Evolutionary conservation across 2,329 filamentous ascomycete species (phyloP).

Genomic region (Monilinia fructicola): DNA sequence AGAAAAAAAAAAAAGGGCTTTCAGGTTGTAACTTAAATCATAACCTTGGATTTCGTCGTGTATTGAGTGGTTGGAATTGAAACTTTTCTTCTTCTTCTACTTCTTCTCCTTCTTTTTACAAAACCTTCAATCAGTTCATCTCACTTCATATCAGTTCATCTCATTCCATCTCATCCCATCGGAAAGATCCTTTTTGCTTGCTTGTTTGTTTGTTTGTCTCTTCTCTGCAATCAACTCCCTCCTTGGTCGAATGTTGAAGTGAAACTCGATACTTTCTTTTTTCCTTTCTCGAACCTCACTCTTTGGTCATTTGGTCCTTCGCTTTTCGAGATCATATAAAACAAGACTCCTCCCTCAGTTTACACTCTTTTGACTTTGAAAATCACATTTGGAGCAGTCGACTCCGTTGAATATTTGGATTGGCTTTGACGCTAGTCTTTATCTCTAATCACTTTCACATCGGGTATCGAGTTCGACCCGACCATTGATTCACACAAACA

Average conservation of each 20-base stretch:
- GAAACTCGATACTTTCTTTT: slow-evolving; percentile 5
- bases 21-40: not conserved
- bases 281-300: not conserved
- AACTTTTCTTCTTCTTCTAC: not conserved
- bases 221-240: not conserved
- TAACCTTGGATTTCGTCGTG: too few species aligned
- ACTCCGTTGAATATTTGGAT: slow-evolving; percentile 9
- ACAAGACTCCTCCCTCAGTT: not conserved
- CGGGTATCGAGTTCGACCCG: not conserved
- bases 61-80: not conserved
- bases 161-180: not conserved
- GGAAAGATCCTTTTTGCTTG: not conserved
- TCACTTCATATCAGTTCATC: not conserved
- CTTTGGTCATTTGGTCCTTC: not conserved
- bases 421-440: not conserved
- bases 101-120: not conserved
- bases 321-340: not conserved
- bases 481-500: not conserved
- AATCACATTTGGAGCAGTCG: not conserved
- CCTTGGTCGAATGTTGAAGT: not conserved
- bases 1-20: too few species aligned
- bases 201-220: not conserved
- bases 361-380: slow-evolving; percentile 3
- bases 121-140: not conserved
- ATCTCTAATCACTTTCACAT: not conserved